Evolutionary conservation across 2,329 filamentous ascomycete genomes (phyloP), one percentile per base, ranked within the genome.

Genomic region (Verticillium isaacii): DNA sequence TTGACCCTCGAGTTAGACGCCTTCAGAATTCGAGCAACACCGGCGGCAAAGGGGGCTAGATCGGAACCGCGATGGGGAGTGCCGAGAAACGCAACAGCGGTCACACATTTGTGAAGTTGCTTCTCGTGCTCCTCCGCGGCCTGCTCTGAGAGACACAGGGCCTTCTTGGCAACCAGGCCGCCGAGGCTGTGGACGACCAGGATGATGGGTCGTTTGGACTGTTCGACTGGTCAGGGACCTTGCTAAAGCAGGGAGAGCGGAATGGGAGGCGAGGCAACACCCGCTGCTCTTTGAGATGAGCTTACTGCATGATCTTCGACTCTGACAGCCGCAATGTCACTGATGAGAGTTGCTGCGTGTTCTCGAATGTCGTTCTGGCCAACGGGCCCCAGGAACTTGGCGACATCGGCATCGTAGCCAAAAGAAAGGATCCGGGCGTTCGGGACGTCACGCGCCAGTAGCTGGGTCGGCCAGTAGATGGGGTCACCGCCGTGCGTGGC

Each of bases 51-150:
- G 5, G 55, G 55, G 15, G 55, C 55, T 2, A 57, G 25, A 7
- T 57, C 55, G 25, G 55, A 57, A 8, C 55, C 55, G 12, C 55
- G 55, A 37, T 57, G 55, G n/a, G 55, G 55, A n/a, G 55, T 57
- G 15, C 55, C 55, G 17, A 57, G 19, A 23, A 57, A 57, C 7
- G 55, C 55, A 34, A 57, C 55, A 37, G 32, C 55, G 8, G 34
- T 37, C 29, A 57, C 55, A n/a, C 55, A 57, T 12, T 37, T 17
- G 23, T 37, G 32, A 57, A 57, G 55, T 12, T 57, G 55, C 29
- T 57, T 57, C 25, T 57, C 25, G 23, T 57, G 55, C 11, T 32
- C 25, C 34, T 57, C 55, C 14, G 34, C 55, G 5, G 55, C 55
- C 25, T 34, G 55, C 14, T 57, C 55, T 3, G 55, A 57, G 32